Evolutionary conservation across 176 grass and related monocot genomes (phyloP).

Genomic region (Musa acuminata): DNA sequence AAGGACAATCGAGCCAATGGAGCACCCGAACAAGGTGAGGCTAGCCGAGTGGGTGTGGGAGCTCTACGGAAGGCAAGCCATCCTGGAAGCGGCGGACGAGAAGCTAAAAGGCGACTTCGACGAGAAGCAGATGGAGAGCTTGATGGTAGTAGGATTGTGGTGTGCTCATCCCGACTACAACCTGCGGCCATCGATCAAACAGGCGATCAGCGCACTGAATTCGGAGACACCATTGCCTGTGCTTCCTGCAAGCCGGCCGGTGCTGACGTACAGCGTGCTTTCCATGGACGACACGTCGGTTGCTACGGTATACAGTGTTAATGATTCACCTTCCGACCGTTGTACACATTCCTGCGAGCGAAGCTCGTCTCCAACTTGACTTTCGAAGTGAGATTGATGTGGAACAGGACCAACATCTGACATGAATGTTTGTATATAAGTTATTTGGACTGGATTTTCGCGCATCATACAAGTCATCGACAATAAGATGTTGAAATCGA

Average conservation of each 20-base stretch:
- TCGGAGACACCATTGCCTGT: not conserved
- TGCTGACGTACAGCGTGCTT: not conserved
- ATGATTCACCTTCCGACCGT: too few species aligned
- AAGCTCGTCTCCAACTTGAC: too few species aligned
- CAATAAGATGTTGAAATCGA: too few species aligned
- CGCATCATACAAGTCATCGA: too few species aligned
- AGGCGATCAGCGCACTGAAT: not conserved
- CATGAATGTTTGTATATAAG: too few species aligned
- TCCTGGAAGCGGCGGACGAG: not conserved
- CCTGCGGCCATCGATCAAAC: not conserved
- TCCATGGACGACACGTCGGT: too few species aligned
- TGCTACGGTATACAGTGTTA: too few species aligned
- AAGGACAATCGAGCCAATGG: not conserved
- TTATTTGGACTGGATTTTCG: too few species aligned
- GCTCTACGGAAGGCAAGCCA: not conserved
- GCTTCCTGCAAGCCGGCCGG: not conserved
- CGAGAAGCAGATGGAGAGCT: not conserved
- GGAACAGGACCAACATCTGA: too few species aligned
- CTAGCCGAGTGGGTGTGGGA: conserved; percentile 4
- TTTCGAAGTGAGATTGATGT: too few species aligned
- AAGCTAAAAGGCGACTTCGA: not conserved
- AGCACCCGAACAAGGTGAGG: not conserved
- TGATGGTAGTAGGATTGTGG: conserved; percentile 5
- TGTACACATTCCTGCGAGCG: too few species aligned
- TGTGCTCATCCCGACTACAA: not conserved